Base-by-base conservation (phyloP, 1,139 yeast genomes). In the Geotrichum macrosporum region DNA sequence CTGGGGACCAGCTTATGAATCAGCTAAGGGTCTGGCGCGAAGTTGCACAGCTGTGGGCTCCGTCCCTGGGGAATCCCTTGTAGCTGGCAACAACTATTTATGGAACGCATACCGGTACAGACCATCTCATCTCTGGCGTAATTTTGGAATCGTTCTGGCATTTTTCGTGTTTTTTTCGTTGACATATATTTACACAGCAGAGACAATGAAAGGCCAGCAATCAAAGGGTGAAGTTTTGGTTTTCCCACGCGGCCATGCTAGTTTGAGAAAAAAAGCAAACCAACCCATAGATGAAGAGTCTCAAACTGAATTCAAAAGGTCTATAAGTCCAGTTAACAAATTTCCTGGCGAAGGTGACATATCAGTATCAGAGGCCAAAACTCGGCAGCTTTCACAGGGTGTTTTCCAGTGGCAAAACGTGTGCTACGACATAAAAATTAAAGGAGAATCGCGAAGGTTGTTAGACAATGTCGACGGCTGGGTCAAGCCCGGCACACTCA, bases 381-480 rank as follows among this genome's bases (percentile, higher is more conserved):
- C 64, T 41, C 67, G 67, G 54, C 74, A 69, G 52, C 70, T 71
- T 33, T 68, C 61, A 51, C 71, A 69, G 49, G 74, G 73, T 15
- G 64, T 72, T 26, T 74, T 73, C 53, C 67, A 74, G 2, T 74
- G 78, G 77, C 70, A 72, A 52, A 36, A 71, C 50, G 63, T 73
- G 52, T 65, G 71, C 53, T 74, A 74, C 51, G 62, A 66, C 40
- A 74, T 74, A 57, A 75, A 75, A 19, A 69, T 73, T 46, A 71
- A 70, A 55, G 74, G 75, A 58, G 69, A 72, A 29, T 46, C 54
- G 8, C 4, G 75, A 58, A 68, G 70, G 55, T 63, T 77, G 46
- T 65, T 80, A 53, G 72, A 76, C 50, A 69, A 72, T 55, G 76
- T 80, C 36, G 78, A 78, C 54, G 86, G 85, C 41, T 80, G 71